phyloP scores from a whole-genome alignment of 768 basidiomycete genomes.

The Amanita muscaria region DNA sequence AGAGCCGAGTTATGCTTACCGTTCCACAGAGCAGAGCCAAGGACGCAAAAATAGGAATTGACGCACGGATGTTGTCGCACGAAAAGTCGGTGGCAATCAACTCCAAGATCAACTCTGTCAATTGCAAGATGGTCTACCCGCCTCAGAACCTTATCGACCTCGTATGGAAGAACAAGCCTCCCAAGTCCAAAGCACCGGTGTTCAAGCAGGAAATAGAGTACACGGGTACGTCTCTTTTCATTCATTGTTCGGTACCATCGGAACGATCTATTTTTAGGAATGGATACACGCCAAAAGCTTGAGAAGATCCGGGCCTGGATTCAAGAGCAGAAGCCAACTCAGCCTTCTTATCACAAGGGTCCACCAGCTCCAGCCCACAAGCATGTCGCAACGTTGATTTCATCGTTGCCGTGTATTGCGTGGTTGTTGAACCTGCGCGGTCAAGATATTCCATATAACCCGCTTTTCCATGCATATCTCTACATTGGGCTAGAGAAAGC shows the following conservation, averaged over 20 bases:
- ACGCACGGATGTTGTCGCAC: conserved; percentile 76
- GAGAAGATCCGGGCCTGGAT: conserved; percentile 65
- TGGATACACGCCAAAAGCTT: conserved; percentile 66
- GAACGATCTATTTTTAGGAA: conserved; percentile 26
- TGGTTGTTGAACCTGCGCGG: conserved; percentile 88
- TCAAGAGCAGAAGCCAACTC: conserved; percentile 42
- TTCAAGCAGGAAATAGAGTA: conserved; percentile 68
- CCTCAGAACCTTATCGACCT: conserved; percentile 79
- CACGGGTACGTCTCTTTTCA: conserved; percentile 32
- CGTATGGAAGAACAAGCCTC: conserved; percentile 71
- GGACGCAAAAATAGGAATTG: conserved; percentile 62
- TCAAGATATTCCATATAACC: conserved; percentile 84
- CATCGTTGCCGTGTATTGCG: conserved; percentile 33
- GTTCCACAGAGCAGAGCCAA: conserved; percentile 26
- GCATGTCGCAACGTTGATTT: conserved; percentile 45
- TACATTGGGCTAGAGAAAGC: conserved; percentile 56
- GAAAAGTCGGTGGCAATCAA: conserved; percentile 58
- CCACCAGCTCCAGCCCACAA: conserved; percentile 52
- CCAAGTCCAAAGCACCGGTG: conserved; percentile 53
- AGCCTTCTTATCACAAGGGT: conserved; percentile 53
- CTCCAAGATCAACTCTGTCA: conserved; percentile 40
- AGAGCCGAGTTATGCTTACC: neutral
- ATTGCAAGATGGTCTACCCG: conserved; percentile 69
- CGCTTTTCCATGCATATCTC: conserved; percentile 84
- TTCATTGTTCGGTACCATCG: neutral